A percentile compares a stretch with the other conserved stretches of the same genome.
phyloP scores from a whole-genome alignment of 257 asterid genomes.

The Solanum chaucha region DNA sequence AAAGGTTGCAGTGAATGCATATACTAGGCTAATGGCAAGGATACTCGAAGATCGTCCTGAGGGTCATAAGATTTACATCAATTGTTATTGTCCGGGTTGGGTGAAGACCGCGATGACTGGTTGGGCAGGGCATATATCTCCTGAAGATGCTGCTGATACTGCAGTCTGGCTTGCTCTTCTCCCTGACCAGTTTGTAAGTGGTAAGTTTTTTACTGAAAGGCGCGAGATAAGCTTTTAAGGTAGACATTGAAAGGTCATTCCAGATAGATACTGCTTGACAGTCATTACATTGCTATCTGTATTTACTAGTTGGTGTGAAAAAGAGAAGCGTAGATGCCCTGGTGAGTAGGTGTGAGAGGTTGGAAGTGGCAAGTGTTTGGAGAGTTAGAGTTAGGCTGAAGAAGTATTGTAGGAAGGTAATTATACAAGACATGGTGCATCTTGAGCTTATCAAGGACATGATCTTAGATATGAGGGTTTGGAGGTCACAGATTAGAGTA shows the following conservation, averaged over 20 bases:
- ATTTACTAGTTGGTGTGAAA: neutral
- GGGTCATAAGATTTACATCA: slow-evolving; percentile 56
- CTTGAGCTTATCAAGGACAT: neutral
- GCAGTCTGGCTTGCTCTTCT: slow-evolving; percentile 94
- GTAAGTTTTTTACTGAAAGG: slow-evolving; percentile 76
- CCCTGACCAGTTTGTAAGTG: slow-evolving; percentile 44
- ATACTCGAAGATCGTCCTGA: slow-evolving; percentile 36
- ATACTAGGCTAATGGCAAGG: slow-evolving; percentile 53
- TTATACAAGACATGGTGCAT: neutral
- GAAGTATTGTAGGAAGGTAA: neutral
- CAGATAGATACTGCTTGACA: neutral
- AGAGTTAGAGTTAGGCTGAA: neutral
- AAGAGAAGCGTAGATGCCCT: neutral
- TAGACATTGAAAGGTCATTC: neutral
- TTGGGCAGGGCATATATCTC: slow-evolving; percentile 70
- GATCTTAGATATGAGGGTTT: neutral
- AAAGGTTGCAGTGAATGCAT: slow-evolving; percentile 56
- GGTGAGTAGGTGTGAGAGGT: neutral
- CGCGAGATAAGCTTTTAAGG: slow-evolving; percentile 64
- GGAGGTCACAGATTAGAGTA: neutral
- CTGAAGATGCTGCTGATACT: slow-evolving; percentile 93
- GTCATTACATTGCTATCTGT: neutral
- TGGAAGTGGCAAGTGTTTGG: neutral
- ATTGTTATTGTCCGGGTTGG: slow-evolving; percentile 90
- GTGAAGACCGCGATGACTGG: slow-evolving; percentile 92